Conservation (phyloP, 495 filamentous ascomycete species). For the Penicillium angulare region DNA sequence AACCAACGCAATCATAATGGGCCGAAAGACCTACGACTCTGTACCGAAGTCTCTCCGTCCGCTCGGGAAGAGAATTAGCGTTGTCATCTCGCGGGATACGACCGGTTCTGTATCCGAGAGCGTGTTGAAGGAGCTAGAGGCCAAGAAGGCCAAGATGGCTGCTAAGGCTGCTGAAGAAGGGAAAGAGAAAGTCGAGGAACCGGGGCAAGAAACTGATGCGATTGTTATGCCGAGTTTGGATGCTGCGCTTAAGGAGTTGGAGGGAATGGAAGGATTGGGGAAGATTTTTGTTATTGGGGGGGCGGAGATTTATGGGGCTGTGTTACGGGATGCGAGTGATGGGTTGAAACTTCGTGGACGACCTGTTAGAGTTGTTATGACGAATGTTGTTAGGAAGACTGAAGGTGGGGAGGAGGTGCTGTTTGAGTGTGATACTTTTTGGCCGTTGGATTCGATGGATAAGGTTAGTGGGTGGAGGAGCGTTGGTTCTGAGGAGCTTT, state of each 20-base stretch:
- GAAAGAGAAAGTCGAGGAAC: constrained; percentile 6
- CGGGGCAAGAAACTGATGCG: constrained; percentile 31
- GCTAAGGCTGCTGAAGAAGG: constrained; percentile 12
- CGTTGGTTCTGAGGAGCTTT: constrained; percentile 36
- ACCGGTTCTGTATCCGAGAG: constrained; percentile 24
- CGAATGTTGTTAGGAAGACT: constrained; percentile 39
- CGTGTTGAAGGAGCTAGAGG: constrained; percentile 23
- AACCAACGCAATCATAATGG: constrained; percentile 90
- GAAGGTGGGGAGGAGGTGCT: constrained; percentile 51
- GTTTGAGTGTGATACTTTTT: constrained; percentile 89
- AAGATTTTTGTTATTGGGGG: constrained; percentile 82
- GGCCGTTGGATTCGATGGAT: constrained; percentile 55
- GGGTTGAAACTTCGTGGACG: too few species aligned
- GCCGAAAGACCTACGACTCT: constrained; percentile 90
- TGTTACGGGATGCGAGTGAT: constrained; percentile 42
- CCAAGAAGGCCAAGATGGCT: constrained; percentile 22
- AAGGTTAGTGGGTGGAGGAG: constrained; percentile 34
- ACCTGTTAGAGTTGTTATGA: constrained; percentile 45
- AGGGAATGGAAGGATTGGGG: too few species aligned
- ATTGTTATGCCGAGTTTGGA: constrained; percentile 50
- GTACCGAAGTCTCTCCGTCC: constrained; percentile 78
- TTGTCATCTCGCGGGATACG: constrained; percentile 65
- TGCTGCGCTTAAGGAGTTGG: constrained; percentile 50
- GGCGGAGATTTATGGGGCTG: constrained; percentile 73
- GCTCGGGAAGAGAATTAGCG: constrained; percentile 70